A percentile compares a stretch with the other conserved stretches of the same genome.
These are phyloP conservation scores for Trypanosoma brucei DNA, from an alignment of 208 protist species.

Conservation along the genomic window DNA sequence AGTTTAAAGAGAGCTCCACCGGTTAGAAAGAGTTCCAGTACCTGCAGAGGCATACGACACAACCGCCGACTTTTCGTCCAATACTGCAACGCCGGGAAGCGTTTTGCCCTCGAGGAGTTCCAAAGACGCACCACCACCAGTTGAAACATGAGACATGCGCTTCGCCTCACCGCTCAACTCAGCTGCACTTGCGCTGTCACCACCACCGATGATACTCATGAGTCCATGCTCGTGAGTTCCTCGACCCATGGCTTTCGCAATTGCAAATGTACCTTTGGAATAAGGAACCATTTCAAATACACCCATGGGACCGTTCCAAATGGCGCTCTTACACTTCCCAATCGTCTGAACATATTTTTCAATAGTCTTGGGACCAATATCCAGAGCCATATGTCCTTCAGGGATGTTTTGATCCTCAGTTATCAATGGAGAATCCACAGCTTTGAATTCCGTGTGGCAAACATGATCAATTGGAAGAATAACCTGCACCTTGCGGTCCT, in stretches of 20 bases:
- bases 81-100: slow-evolving; percentile 83
- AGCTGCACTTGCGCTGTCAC: slow-evolving; percentile 95
- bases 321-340: slow-evolving; percentile 81
- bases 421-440: slow-evolving; percentile 59
- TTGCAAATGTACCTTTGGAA: slow-evolving; percentile 74
- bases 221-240: slow-evolving; percentile 43
- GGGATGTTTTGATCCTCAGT: slow-evolving; percentile 81
- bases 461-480: slow-evolving; percentile 98
- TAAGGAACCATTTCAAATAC: slow-evolving; percentile 99
- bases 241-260: slow-evolving; percentile 70
- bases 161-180: slow-evolving; percentile 38
- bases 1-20: background rate
- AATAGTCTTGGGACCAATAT: slow-evolving; percentile 94
- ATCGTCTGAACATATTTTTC: slow-evolving; percentile 74
- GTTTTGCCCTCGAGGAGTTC: slow-evolving; percentile 98
- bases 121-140: slow-evolving; percentile 99
- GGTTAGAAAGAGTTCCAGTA: background rate
- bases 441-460: slow-evolving; percentile 90
- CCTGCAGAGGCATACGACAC: background rate
- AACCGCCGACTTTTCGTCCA: background rate
- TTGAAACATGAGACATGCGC: slow-evolving; percentile 97
- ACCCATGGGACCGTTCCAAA: slow-evolving; percentile 98
- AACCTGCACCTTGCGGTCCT: slow-evolving; percentile 93
- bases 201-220: slow-evolving; percentile 95
- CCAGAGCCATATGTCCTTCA: slow-evolving; percentile 91